Evolutionary conservation across 2,329 filamentous ascomycete species (phyloP), one percentile per base, ranked within the genome.

Genomic region (Exophiala sideris): DNA sequence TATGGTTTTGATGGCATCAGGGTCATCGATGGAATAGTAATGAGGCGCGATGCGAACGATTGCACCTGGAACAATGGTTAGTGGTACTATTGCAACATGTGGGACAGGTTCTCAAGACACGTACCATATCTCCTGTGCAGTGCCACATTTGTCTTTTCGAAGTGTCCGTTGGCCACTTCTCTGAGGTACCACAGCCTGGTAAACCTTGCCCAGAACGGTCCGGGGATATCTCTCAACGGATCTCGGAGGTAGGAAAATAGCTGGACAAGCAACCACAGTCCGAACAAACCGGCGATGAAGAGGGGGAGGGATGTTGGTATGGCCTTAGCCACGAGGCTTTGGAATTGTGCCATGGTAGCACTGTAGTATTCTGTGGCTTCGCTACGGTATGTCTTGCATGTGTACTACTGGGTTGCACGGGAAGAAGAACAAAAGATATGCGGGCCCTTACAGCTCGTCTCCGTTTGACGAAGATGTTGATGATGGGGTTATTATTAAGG

Each of bases 1-100:
- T 40, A 94, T 91, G 7, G 76, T 74, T 70, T 87, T 88, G 62
- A 92, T 76, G 0, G 87, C 87, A 52, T 81, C 81, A 0, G 88
- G 87, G 60, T 90, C 81, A 3, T 86, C 81, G 65, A 94, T 89
- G 0, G 86, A 89, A 1, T 92, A 70, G 0, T 76, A 75, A 59
- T 90, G 90, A 1, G 88, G 89, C 0, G 88, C 89, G 2, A 91
- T 71, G 1, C 89, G 79, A 1, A 92, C 87, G 2, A 92, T 61
- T 10, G 58, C 16, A n/a, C 59, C 59, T 62, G 76, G 64, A 87
- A 87, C 81, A 42, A 54, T 11, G 29, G 24, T 29, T 8, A 29
- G 7, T 18, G 16, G 16, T 18, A 18, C 16, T 18, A 18, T 3
- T 18, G 16, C 16, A 18, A 18, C 16, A 18, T 18, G 16, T 18